Base-by-base conservation (phyloP, 192 early-diverging fungal genomes). In the Linnemannia zychae region DNA sequence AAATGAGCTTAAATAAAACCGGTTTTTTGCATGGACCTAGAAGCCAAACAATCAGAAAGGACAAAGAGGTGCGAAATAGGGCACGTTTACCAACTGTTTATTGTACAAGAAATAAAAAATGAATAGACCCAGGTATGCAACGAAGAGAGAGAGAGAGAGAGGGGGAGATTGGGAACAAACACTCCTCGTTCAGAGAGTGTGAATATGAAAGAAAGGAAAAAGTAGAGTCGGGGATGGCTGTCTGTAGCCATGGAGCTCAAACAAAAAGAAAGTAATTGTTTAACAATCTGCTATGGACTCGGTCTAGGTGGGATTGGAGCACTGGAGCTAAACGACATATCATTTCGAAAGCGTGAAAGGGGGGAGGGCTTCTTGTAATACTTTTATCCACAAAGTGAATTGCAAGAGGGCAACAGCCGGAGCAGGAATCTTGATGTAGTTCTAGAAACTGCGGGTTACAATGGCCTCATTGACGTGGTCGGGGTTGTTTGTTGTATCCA, bases 21-120 rank as follows among this genome's bases (percentile, higher is more conserved):
- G 57, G 57, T 63, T 63, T 33, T 63, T 63, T 63, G 57, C 28
- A 63, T 31, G 57, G 57, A 63, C 57, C 24, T 63, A 63, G 57
- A 63, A 63, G 57, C 57, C 57, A 57, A 57, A 4, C 12, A n/a
- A n/a, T n/a, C n/a, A n/a, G n/a, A n/a, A n/a, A n/a, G n/a, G n/a
- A n/a, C n/a, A n/a, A n/a, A n/a, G n/a, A n/a, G n/a, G n/a, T n/a
- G n/a, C n/a, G n/a, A n/a, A n/a, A n/a, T n/a, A n/a, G n/a, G n/a
- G n/a, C n/a, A n/a, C n/a, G n/a, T n/a, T n/a, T n/a, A n/a, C n/a
- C n/a, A n/a, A n/a, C n/a, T n/a, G n/a, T n/a, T n/a, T n/a, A n/a
- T n/a, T n/a, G n/a, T n/a, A n/a, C n/a, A n/a, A n/a, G n/a, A n/a
- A n/a, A n/a, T n/a, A n/a, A n/a, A 44, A 44, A 44, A 44, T 44